Evolutionary conservation across 1,284 basidiomycete genomes (phyloP).

Genomic region (Irpex rosettiformis): DNA sequence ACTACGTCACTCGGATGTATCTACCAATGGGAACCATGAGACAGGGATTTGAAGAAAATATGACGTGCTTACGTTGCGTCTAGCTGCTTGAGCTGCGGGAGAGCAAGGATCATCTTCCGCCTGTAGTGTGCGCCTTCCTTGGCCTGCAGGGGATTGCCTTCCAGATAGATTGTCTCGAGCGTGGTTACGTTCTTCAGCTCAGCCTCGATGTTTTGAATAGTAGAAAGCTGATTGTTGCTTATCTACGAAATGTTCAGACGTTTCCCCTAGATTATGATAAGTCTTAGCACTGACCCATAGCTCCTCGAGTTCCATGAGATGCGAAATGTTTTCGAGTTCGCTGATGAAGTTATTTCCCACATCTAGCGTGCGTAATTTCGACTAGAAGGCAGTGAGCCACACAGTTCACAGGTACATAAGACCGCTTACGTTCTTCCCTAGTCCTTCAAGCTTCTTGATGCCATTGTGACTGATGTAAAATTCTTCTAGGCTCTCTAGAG

Average conservation of each 20-base stretch:
- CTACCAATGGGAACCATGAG: constrained; percentile 8
- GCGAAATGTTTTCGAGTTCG: constrained; percentile 77
- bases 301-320: constrained; percentile 79
- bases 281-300: constrained; percentile 74
- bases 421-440: constrained; percentile 74
- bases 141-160: constrained; percentile 89
- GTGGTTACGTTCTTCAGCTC: constrained; percentile 69
- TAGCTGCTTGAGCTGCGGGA: constrained; percentile 90
- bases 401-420: background rate
- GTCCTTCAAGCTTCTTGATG: constrained; percentile 78
- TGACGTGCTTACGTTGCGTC: constrained; percentile 81
- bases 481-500: constrained; percentile 77
- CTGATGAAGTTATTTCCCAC: constrained; percentile 84
- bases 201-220: constrained; percentile 64
- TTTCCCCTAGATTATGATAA: background rate
- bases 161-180: constrained; percentile 90
- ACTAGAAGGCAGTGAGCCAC: constrained; percentile 36
- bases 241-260: constrained; percentile 50
- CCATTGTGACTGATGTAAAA: constrained; percentile 96
- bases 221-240: constrained; percentile 82
- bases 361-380: constrained; percentile 83
- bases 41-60: background rate
- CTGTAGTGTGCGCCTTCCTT: constrained; percentile 80
- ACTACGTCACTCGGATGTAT: constrained; percentile 7
- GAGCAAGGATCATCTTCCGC: constrained; percentile 84